Base-by-base conservation (phyloP, 208 protist genomes). In the Trypanosoma grayi region DNA sequence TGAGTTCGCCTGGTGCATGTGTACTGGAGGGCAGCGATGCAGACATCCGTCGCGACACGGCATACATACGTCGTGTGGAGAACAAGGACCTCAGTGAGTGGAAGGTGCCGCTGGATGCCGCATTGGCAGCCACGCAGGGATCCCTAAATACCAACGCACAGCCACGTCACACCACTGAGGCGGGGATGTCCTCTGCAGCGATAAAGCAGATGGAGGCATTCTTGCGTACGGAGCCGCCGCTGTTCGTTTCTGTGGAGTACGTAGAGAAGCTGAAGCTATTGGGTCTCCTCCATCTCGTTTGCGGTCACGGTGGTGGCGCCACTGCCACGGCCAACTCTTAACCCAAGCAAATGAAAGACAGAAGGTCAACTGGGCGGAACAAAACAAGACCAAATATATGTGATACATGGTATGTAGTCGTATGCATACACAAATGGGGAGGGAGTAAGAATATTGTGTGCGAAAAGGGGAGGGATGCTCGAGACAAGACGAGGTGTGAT, bases 1-100 rank as follows among this genome's bases (percentile, higher is more conserved):
- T 89, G 47, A 85, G 81, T 20, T 91, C 76, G 7, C 88, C 88
- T 31, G 75, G 76, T 14, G 81, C 85, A 3, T 80, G 73, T 44
- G 77, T 94, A 3, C 56, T 94, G 61, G 68, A 85, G 25, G 88
- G 85, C 2, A 27, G 62, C 3, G 45, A 58, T 31, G 72, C 11
- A 8, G 83, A 73, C 18, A 60, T 81, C 52, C 36, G 28, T 27
- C 60, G 60, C 14, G 75, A 81, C 53, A 57, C 55, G 2, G 64
- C 63, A 11, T 59, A 62, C 31, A 76, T 81, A 48, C 69, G 75
- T 14, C 39, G 45, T 39, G 50, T 81, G 24, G 75, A 81, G 60
- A 74, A 70, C 46, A 68, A 70, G 18, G 51, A 62, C 33, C 6
- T 70, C 25, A 78, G 79, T 16, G 72, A 77, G 51, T 66, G 47